phyloP scores from a whole-genome alignment of 495 filamentous ascomycete genomes.

The Hypomontagnella monticulosa region DNA sequence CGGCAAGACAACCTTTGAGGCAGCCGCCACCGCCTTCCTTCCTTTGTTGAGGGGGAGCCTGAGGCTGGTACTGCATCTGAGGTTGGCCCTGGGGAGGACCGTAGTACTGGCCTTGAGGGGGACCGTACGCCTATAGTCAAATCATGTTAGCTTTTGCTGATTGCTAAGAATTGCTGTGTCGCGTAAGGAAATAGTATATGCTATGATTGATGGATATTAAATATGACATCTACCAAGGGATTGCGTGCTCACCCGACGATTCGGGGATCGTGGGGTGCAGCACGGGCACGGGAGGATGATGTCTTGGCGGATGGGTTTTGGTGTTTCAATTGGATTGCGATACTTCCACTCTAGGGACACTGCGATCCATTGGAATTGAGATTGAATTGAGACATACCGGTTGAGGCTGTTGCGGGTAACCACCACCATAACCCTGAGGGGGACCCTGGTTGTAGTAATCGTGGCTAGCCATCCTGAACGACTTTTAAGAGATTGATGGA shows the following conservation, averaged over 20 bases:
- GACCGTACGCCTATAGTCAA: conserved; percentile 41
- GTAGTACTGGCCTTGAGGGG: conserved; percentile 43
- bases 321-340: conserved; percentile 28
- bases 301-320: conserved; percentile 31
- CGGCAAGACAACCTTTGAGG: conserved; percentile 71
- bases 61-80: conserved; percentile 68
- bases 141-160: conserved; percentile 18
- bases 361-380: conserved; percentile 21
- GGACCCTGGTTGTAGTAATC: conserved; percentile 56
- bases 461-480: conserved; percentile 56
- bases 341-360: conserved; percentile 21
- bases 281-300: not conserved
- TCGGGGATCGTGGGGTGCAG: conserved; percentile 19
- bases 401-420: conserved; percentile 54
- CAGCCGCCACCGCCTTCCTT: conserved; percentile 65
- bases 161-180: conserved; percentile 6
- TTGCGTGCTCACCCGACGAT: conserved; percentile 19
- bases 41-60: conserved; percentile 62
- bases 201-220: not conserved
- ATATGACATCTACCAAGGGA: conserved; percentile 10
- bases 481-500: conserved; percentile 15
- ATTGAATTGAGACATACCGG: conserved; percentile 44
- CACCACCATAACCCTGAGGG: conserved; percentile 49
- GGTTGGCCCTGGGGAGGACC: conserved; percentile 26
- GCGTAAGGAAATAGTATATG: not conserved